phyloP scores from a whole-genome alignment of 306 rosid species.

The Lathyrus aphaca region DNA sequence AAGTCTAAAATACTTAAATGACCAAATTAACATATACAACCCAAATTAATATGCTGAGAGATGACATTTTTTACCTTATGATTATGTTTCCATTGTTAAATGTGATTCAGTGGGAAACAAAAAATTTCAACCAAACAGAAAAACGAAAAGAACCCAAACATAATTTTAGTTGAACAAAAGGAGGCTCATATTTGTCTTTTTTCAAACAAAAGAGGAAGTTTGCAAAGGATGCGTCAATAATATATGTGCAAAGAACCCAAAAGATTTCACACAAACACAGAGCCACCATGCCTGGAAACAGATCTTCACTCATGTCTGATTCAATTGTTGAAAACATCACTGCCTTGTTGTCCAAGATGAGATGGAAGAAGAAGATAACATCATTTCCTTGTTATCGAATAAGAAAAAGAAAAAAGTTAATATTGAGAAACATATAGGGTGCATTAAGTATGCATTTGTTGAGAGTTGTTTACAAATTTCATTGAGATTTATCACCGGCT shows the following conservation, averaged over 20 bases:
- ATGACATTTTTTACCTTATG: too few relatives aligned
- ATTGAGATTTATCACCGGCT: background rate
- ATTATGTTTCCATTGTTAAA: too few relatives aligned
- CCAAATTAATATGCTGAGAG: too few relatives aligned
- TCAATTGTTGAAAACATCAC: constrained; percentile 30
- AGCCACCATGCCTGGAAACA: constrained; percentile 32
- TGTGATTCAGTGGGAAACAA: background rate
- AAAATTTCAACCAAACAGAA: background rate
- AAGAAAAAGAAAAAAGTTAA: background rate
- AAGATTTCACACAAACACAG: constrained; percentile 25
- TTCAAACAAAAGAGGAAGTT: constrained; percentile 11
- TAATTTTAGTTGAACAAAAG: background rate
- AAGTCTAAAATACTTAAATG: too few relatives aligned
- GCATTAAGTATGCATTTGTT: background rate
- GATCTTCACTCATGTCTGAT: constrained; percentile 32
- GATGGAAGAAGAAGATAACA: background rate
- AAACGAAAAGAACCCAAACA: background rate
- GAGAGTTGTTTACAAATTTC: background rate
- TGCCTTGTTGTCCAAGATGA: constrained; percentile 23
- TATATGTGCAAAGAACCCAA: constrained; percentile 13
- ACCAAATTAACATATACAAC: too few relatives aligned
- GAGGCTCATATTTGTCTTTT: constrained; percentile 46
- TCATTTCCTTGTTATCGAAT: background rate
- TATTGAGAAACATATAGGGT: background rate
- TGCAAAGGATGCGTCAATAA: constrained; percentile 34